Conservation (phyloP, 2,329 filamentous ascomycete species). For the Phialocephala sp. region DNA sequence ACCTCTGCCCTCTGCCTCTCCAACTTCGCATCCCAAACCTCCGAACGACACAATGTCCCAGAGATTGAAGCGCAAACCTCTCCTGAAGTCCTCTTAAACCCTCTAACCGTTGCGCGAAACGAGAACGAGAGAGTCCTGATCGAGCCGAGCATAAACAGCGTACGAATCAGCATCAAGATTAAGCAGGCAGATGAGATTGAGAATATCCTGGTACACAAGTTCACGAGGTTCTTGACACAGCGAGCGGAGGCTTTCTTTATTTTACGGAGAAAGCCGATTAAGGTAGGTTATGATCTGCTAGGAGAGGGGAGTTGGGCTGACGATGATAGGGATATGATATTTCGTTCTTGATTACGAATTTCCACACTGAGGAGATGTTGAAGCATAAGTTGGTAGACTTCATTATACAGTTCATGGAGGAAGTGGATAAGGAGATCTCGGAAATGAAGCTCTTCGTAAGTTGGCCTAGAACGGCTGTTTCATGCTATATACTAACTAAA, state of each 20-base stretch:
- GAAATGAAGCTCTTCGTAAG: constrained; percentile 99
- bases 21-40: constrained; percentile 96
- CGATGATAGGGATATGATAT: constrained; percentile 86
- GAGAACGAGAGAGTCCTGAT: constrained; percentile 97
- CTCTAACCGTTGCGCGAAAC: constrained; percentile 88
- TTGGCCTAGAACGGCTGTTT: constrained; percentile 31
- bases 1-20: constrained; percentile 92
- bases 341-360: constrained; percentile 97
- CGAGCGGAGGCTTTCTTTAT: constrained; percentile 98
- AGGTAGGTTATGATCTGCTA: constrained; percentile 59
- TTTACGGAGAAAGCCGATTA: constrained; percentile 90
- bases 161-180: constrained; percentile 97
- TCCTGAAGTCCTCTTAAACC: constrained; percentile 91
- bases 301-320: constrained; percentile 28
- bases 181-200: constrained; percentile 99
- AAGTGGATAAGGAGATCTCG: constrained; percentile 99
- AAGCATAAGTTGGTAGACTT: constrained; percentile 99
- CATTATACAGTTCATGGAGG: constrained; percentile 99
- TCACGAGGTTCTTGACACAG: constrained; percentile 94
- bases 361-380: constrained; percentile 97
- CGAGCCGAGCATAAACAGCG: constrained; percentile 95
- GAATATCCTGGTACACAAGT: constrained; percentile 97
- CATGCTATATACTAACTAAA: constrained; percentile 33
- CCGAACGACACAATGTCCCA: constrained; percentile 96
- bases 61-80: constrained; percentile 94